These are phyloP conservation scores for Dipteronia sinensis DNA, from an alignment of 345 rosid species.

Conservation along the genomic window DNA sequence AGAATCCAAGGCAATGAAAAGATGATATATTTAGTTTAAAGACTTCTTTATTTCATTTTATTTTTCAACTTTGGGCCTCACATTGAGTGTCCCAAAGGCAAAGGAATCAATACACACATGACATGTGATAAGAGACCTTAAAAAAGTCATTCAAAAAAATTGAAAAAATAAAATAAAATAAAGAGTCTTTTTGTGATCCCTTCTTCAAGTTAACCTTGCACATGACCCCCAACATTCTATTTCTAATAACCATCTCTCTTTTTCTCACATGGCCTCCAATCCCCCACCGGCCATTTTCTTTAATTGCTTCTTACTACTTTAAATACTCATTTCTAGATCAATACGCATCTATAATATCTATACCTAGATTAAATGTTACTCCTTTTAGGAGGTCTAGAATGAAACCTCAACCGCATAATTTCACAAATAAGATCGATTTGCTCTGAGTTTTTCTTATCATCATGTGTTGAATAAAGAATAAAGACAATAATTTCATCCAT, in stretches of 20 bases:
- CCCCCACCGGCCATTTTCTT: conserved; percentile 11
- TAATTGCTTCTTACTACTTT: not conserved
- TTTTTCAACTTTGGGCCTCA: conserved; percentile 29
- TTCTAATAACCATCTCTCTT: not conserved
- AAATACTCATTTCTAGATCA: conserved; percentile 14
- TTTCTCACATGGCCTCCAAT: conserved; percentile 39
- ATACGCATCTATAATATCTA: not conserved
- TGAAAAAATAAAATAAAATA: not conserved
- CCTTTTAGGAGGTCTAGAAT: too few species aligned
- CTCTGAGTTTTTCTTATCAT: too few species aligned
- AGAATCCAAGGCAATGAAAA: conserved; percentile 49
- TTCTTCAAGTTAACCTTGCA: conserved; percentile 21
- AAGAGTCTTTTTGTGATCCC: conserved; percentile 25
- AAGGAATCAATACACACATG: conserved; percentile 45
- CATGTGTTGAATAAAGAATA: too few species aligned
- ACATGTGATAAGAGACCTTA: conserved; percentile 34
- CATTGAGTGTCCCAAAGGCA: conserved; percentile 40
- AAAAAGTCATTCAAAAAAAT: not conserved
- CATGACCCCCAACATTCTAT: conserved; percentile 43
- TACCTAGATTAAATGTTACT: too few species aligned
- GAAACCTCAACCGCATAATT: too few species aligned
- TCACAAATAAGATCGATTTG: too few species aligned
- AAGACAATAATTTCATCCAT: too few species aligned
- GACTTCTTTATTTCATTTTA: conserved; percentile 9
- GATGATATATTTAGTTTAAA: conserved; percentile 13